A percentile compares a stretch with the other conserved stretches of the same genome.
Evolutionary conservation across 306 rosid genomes (phyloP).

Genomic region (Geum urbanum): DNA sequence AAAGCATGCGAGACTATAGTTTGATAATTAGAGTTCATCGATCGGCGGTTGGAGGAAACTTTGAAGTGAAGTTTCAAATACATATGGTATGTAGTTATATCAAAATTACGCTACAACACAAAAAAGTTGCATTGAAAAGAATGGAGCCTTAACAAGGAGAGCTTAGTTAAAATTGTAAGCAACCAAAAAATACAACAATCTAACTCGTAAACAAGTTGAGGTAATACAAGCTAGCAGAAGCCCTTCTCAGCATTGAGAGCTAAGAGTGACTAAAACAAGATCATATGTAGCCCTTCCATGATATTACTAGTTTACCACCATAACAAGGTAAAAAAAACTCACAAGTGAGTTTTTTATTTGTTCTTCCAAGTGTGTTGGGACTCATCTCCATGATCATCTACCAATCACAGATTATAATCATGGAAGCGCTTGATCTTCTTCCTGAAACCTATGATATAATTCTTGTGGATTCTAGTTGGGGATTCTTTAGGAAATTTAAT

Average conservation of each 20-base stretch:
- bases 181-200: not conserved
- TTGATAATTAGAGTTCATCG: too few relatives aligned
- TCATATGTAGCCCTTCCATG: not conserved
- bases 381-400: conserved; percentile 71
- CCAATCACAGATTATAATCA: conserved; percentile 80
- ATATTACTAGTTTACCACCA: not conserved
- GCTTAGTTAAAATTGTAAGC: not conserved
- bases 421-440: conserved; percentile 90
- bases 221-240: not conserved
- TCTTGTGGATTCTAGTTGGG: conserved; percentile 51
- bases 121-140: not conserved
- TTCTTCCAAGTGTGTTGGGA: conserved; percentile 38
- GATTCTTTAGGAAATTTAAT: too few relatives aligned
- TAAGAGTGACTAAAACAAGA: too few relatives aligned
- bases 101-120: not conserved
- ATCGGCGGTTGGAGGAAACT: too few relatives aligned
- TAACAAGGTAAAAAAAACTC: not conserved
- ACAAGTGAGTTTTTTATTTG: conserved; percentile 23
- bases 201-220: not conserved
- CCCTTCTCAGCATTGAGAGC: not conserved
- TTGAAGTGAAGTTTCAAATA: too few relatives aligned
- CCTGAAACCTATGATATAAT: conserved; percentile 84
- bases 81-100: not conserved
- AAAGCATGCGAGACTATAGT: too few relatives aligned
- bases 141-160: not conserved